Evolutionary conservation across 2,329 filamentous ascomycete species (phyloP).

Genomic region (Botryotinia globosa): DNA sequence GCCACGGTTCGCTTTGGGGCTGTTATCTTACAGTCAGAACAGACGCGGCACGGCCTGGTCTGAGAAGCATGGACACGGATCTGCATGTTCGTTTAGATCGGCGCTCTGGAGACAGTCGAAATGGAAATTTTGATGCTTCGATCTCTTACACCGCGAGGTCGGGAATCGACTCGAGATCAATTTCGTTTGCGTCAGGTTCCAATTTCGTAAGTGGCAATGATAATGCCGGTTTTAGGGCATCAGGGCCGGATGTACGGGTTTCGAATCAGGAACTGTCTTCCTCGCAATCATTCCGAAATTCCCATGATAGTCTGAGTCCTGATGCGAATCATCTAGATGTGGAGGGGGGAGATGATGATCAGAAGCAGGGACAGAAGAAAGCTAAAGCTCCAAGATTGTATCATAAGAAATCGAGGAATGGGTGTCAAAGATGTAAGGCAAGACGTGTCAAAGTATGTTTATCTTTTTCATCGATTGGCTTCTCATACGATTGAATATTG

Average conservation of each 20-base stretch:
- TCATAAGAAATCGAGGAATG: slow-evolving; percentile 38
- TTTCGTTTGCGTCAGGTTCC: background rate
- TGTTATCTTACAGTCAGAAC: background rate
- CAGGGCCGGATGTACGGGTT: background rate
- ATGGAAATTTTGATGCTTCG: background rate
- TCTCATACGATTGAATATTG: background rate
- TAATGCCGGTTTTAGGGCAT: background rate
- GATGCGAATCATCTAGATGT: background rate
- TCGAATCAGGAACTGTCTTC: background rate
- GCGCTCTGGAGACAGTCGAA: background rate
- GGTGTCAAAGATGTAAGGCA: slow-evolving; percentile 37
- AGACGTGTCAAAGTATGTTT: slow-evolving; percentile 38
- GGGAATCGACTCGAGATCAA: background rate
- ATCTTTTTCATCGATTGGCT: slow-evolving; percentile 7
- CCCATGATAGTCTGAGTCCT: slow-evolving; percentile 1
- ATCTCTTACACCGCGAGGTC: background rate
- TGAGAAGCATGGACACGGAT: slow-evolving; percentile 14
- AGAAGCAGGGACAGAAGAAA: slow-evolving; percentile 10
- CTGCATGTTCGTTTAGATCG: slow-evolving; percentile 1
- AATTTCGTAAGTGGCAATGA: background rate
- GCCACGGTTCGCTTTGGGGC: slow-evolving; percentile 7
- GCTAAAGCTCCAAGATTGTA: slow-evolving; percentile 33
- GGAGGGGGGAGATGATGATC: background rate
- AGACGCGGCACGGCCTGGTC: slow-evolving; percentile 5
- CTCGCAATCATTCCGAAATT: background rate